phyloP scores from a whole-genome alignment of 108 stramenopile species.

The Cyclotella distinguenda region DNA sequence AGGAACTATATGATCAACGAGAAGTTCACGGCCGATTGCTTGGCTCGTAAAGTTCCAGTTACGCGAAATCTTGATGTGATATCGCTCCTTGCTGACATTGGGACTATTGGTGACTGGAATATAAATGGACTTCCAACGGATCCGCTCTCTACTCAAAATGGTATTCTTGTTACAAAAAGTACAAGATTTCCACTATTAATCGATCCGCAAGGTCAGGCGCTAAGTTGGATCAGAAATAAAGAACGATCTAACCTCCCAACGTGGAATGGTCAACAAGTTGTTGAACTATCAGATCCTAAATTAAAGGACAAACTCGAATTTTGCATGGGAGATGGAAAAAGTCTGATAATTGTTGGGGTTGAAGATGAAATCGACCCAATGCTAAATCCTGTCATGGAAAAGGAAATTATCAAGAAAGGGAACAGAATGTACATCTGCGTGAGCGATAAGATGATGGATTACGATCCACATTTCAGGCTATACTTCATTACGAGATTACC shows the following conservation, averaged over 20 bases:
- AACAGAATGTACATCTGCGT: conserved; percentile 76
- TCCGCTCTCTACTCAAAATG: conserved; percentile 89
- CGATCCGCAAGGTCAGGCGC: conserved; percentile 91
- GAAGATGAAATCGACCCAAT: conserved; percentile 93
- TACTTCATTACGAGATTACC: conserved; percentile 91
- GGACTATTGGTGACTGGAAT: conserved; percentile 90
- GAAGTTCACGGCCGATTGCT: conserved; percentile 80
- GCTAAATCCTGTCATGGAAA: conserved; percentile 91
- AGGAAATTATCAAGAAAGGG: conserved; percentile 81
- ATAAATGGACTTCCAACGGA: conserved; percentile 88
- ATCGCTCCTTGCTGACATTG: conserved; percentile 83
- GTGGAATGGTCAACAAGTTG: conserved; percentile 55
- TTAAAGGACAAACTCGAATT: conserved; percentile 88
- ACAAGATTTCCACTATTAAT: conserved; percentile 85
- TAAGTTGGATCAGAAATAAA: conserved; percentile 85
- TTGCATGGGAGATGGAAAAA: conserved; percentile 85
- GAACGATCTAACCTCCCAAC: conserved; percentile 76
- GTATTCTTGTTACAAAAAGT: conserved; percentile 88
- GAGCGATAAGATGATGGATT: conserved; percentile 90
- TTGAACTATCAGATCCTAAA: conserved; percentile 71
- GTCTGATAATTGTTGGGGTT: conserved; percentile 82
- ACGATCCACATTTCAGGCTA: conserved; percentile 77
- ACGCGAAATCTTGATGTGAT: conserved; percentile 79
- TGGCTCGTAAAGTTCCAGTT: conserved; percentile 76
- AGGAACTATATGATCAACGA: conserved; percentile 76